Evolutionary conservation across 148 eudicot species (phyloP), one percentile per base, ranked within the genome.

Genomic region (Camellia lanceoleosa): DNA sequence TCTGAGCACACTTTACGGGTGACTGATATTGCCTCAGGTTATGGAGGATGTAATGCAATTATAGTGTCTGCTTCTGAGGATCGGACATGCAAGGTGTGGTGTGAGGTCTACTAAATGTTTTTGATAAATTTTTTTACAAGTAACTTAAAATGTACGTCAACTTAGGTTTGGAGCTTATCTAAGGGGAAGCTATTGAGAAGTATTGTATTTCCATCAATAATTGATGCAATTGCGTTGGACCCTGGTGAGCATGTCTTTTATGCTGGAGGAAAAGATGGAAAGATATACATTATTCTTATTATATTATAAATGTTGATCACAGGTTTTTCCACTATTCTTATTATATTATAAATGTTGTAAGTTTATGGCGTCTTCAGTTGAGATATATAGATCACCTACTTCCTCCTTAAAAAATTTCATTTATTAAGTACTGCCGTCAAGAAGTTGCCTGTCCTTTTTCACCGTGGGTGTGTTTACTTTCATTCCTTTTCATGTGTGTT

Each of bases 191-290:
- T 92, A 80, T 75, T 93, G 85, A 94, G 97, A 68, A 88, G 83
- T 81, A 86, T 95, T 79, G 81, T 81, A n/a, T 93, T 95, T 81
- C 97, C 97, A 51, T 80, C 91, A 80, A 76, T 87, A 63, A 89
- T 95, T 78, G 92, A 95, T 84, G 91, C 97, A 73, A 82, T 95
- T 80, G 95, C 97, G 56, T 73, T 95, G 82, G 97, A 93, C 83
- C 90, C 96, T 18, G 93, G 92, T n/a, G 98, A 95, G 85, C 84
- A 89, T 81, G 96, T 91, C 63, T 95, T 93, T 78, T 95, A 91
- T 88, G 98, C 98, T 42, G 97, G 98, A 60, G 93, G 97, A 60
- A 88, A 93, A 87, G 98, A 95, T 84, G 98, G 98, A 47, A 95
- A 90, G 84, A 93, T 93, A 84, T 92, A 95, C 78, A 90, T 93